Evolutionary conservation across 768 basidiomycete genomes (phyloP), one percentile per base, ranked within the genome.

Genomic region (Russula sp.): DNA sequence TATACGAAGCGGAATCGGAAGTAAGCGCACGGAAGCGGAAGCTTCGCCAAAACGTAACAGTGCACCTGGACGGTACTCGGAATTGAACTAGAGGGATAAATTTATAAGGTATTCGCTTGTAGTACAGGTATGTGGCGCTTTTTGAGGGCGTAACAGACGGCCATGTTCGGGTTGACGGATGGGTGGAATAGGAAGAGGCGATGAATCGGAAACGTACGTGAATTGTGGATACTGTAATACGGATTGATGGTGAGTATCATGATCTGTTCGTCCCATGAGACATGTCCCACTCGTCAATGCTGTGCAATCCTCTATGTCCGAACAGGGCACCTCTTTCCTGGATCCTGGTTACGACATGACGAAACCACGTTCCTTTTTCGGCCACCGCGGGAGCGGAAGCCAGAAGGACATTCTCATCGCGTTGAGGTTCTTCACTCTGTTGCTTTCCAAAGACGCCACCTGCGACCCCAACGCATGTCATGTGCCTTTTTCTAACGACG

Each of bases 31-130:
- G n/a, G 54, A 44, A 36, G 55, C 40, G n/a, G 54, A 44, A 36
- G 55, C 28, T 52, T 65, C 60, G 54, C 16, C 32, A 40, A 57
- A 11, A 65, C 59, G 64, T 65, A 61, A 65, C 24, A 14, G 59
- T 32, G 22, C 52, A 30, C n/a, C 38, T 49, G 58, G 51, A 44
- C 56, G 54, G 49, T 57, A 51, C 57, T 49, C 30, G 61, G 11
- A 28, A 36, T 22, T 32, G 28, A 44, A 55, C 38, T 57, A 13
- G 48, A 40, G 48, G 36, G 40, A 18, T 55, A 51, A 46, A 61
- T 61, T 65, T 61, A 61, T 61, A 56, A 50, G 60, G 24, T 46
- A 40, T 42, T 65, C 64, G 64, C 64, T 65, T 65, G 64, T 8
- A 26, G 16, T 4, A 51, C 54, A 38, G 59, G 18, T 51, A 56